Conservation (phyloP, 1,139 yeast species). For the Kodamaea ohmeri region DNA sequence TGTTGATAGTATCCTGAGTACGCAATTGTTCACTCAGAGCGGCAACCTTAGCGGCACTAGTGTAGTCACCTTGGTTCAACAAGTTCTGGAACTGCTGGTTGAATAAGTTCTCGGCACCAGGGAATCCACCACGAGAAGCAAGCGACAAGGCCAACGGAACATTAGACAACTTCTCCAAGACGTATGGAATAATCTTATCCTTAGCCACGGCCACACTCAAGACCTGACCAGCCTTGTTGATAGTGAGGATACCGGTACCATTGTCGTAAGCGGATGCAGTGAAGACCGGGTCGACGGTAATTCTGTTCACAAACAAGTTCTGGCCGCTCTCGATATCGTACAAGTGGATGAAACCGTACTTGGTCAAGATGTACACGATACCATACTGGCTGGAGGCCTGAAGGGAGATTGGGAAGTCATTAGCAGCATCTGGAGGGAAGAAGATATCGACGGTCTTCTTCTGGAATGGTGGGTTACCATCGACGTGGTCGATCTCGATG, state of each 20-base stretch:
- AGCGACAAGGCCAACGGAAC: constrained; percentile 83
- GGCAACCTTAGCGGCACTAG: constrained; percentile 94
- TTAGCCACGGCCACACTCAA: constrained; percentile 87
- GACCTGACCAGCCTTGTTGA: constrained; percentile 94
- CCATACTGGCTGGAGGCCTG: constrained; percentile 87
- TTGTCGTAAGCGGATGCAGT: constrained; percentile 77
- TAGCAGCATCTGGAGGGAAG: constrained; percentile 95
- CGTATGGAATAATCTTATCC: constrained; percentile 84
- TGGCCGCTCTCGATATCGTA: constrained; percentile 92
- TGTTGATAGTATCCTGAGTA: constrained; percentile 91
- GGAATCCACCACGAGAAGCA: constrained; percentile 93
- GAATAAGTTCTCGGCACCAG: constrained; percentile 94
- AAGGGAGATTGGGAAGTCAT: constrained; percentile 94
- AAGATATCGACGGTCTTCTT: constrained; percentile 91
- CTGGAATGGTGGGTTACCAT: constrained; percentile 77
- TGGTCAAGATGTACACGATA: constrained; percentile 83
- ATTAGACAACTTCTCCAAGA: constrained; percentile 81
- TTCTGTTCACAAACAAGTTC: constrained; percentile 92
- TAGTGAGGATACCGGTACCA: constrained; percentile 83
- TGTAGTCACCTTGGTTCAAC: constrained; percentile 81
- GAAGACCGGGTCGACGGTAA: constrained; percentile 94
- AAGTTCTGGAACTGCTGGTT: constrained; percentile 87
- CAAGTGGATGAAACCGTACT: constrained; percentile 93
- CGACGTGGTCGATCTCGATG: constrained; percentile 93
- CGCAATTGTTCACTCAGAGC: constrained; percentile 93